Evolutionary conservation across 1,139 yeast species (phyloP), one percentile per base, ranked within the genome.

Genomic region (Blastobotrys persicus): DNA sequence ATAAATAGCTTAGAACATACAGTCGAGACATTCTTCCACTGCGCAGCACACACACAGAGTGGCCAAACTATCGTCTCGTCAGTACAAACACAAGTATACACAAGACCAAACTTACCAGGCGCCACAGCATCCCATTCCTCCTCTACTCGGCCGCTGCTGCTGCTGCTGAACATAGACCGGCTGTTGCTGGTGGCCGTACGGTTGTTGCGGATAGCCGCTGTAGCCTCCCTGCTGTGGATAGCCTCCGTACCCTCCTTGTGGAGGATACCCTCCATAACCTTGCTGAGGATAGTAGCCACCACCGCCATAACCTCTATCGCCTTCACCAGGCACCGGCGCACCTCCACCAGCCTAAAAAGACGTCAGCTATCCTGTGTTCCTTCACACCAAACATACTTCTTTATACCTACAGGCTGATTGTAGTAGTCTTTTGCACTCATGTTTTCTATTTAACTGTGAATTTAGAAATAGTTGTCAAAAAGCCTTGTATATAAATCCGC

Each of bases 401-500:
- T n/a, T 31, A 26, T 40, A 44, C 48, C 31, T 34, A 37, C 41
- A 17, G 41, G 41, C 33, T 48, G 55, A 48, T 53, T 51, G 54
- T 58, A 59, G 45, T 55, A 59, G 39, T 59, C 62, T 48, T 58
- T 58, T 12, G 61, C 61, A 48, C 61, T 59, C 62, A 59, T 59
- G 23, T 44, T 14, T 16, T 39, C 13, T 31, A 34, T 31, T 19
- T 14, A 16, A 2, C 18, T 39, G 16, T 16, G 7, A 17, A 18
- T 12, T 18, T 6, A n/a, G 9, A 23, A 23, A 23, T 6, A 9
- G 9, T 23, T 5, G 9, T 23, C 28, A 9, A 23, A 23, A n/a
- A n/a, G n/a, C n/a, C n/a, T n/a, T n/a, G n/a, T n/a, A n/a, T n/a
- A n/a, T n/a, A n/a, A n/a, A n/a, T n/a, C n/a, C n/a, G n/a, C n/a